Evolutionary conservation across 2,329 filamentous ascomycete species (phyloP).

Genomic region (Curvularia hawaiiensis): DNA sequence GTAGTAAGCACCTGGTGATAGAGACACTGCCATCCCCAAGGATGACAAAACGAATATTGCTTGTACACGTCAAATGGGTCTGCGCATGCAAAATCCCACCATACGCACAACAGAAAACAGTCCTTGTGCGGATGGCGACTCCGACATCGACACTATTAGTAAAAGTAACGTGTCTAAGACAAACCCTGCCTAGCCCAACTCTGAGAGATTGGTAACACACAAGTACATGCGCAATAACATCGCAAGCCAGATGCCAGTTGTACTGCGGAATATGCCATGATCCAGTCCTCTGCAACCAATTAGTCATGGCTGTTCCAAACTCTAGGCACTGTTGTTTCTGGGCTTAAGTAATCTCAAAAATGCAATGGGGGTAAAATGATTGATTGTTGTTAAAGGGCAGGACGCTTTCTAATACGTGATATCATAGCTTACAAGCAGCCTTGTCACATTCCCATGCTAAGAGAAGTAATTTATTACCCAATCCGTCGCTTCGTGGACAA

Average conservation of each 20-base stretch:
- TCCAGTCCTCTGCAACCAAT: background rate
- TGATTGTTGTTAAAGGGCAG: slow-evolving; percentile 11
- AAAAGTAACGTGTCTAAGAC: background rate
- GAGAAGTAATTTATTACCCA: slow-evolving; percentile 23
- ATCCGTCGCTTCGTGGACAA: slow-evolving; percentile 24
- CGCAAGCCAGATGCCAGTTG: background rate
- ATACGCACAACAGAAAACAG: too few species aligned
- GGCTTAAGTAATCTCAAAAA: background rate
- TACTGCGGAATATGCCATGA: background rate
- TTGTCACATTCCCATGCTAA: slow-evolving; percentile 22
- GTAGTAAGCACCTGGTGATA: background rate
- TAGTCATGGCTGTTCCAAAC: too few species aligned
- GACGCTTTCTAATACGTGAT: slow-evolving; percentile 10
- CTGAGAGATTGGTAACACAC: background rate
- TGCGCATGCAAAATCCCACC: too few species aligned
- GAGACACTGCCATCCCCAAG: background rate
- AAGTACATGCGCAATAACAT: background rate
- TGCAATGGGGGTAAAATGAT: slow-evolving; percentile 6
- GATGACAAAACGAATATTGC: background rate
- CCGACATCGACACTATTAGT: background rate
- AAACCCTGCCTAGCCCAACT: background rate
- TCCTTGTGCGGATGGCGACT: too few species aligned
- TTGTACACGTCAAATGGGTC: too few species aligned
- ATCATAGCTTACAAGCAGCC: slow-evolving; percentile 14
- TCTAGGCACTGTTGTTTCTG: too few species aligned